Conservation (phyloP, 2,329 filamentous ascomycete genomes). For the Cercospora sp. region DNA sequence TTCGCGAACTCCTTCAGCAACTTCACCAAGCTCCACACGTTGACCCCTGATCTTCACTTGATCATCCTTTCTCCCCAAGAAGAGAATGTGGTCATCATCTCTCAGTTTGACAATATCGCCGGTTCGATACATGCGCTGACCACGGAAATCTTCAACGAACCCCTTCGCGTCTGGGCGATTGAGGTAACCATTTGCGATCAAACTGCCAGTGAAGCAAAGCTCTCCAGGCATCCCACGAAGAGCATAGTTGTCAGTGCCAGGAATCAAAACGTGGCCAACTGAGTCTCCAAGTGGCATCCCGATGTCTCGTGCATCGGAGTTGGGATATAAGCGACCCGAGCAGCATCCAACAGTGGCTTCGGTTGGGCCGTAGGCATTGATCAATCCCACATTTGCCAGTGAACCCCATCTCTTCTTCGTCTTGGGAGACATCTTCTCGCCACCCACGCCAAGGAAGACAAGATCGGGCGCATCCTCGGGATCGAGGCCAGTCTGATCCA, state of each 20-base stretch:
- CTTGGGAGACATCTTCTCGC: slow-evolving; percentile 28
- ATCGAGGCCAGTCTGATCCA: slow-evolving; percentile 22
- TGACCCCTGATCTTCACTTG: slow-evolving; percentile 79
- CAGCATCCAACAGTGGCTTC: slow-evolving; percentile 24
- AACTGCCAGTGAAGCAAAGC: slow-evolving; percentile 24
- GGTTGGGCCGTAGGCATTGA: slow-evolving; percentile 29
- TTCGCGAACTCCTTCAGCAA: slow-evolving; percentile 41
- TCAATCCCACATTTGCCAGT: slow-evolving; percentile 17
- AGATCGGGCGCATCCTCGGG: slow-evolving; percentile 21
- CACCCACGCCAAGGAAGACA: slow-evolving; percentile 22
- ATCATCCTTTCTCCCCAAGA: slow-evolving; percentile 70
- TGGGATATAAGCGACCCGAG: slow-evolving; percentile 14
- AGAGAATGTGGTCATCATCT: slow-evolving; percentile 39
- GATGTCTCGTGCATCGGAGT: slow-evolving; percentile 20
- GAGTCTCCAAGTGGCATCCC: slow-evolving; percentile 23
- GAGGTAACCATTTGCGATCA: slow-evolving; percentile 27
- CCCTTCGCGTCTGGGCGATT: slow-evolving; percentile 25
- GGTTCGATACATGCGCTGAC: slow-evolving; percentile 25
- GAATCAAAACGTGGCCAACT: slow-evolving; percentile 21
- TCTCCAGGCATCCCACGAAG: slow-evolving; percentile 25
- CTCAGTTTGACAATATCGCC: slow-evolving; percentile 42
- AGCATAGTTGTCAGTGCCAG: slow-evolving; percentile 18
- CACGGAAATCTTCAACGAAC: slow-evolving; percentile 19
- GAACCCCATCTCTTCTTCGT: slow-evolving; percentile 26
- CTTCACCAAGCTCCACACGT: slow-evolving; percentile 72